Evolutionary conservation across 768 basidiomycete species (phyloP), one percentile per base, ranked within the genome.

Genomic region (Macrolepiota albuminosa): DNA sequence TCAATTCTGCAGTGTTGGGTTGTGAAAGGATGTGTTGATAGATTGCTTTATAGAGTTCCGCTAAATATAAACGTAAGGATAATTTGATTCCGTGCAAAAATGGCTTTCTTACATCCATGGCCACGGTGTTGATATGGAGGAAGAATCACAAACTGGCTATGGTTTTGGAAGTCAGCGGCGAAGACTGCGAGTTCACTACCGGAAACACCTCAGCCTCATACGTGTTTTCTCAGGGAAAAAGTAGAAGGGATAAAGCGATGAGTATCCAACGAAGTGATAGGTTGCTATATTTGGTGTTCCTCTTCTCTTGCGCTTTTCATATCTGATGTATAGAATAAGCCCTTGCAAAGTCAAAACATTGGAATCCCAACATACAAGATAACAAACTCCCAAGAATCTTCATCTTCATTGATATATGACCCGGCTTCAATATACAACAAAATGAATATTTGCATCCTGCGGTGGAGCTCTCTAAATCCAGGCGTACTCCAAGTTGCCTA

Each of bases 241-340:
- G 76, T 94, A 97, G 74, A 99, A 99, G 18, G 91, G 91, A 70
- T 95, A 98, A 42, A 98, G 78, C 1, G 95, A 93, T 4, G 93
- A 91, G 72, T 96, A 99, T 10, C 96, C 96, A 50, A 89, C 82
- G 65, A 98, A 97, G 74, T 98, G 96, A 72, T 97, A 96, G 6
- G 87, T 84, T 14, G 75, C 64, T 3, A 78, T 77, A 61, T 80
- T 74, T 7, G 83, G 77, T 18, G 75, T 65, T 42, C 72, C 74
- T 65, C 70, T 80, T 61, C 88, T 80, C 69, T 84, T 87, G 34
- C 93, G 85, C 66, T 89, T 91, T 73, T 98, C 93, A 70, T 86
- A 97, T 56, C 93, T 96, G 67, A 11, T 4, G 36, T 16, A 49
- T 18, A 24, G 40, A 24, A 31, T 59, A 24, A 64, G 51, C 33